Conservation (phyloP, 139 green algal species). For the Ulvella scutata region DNA sequence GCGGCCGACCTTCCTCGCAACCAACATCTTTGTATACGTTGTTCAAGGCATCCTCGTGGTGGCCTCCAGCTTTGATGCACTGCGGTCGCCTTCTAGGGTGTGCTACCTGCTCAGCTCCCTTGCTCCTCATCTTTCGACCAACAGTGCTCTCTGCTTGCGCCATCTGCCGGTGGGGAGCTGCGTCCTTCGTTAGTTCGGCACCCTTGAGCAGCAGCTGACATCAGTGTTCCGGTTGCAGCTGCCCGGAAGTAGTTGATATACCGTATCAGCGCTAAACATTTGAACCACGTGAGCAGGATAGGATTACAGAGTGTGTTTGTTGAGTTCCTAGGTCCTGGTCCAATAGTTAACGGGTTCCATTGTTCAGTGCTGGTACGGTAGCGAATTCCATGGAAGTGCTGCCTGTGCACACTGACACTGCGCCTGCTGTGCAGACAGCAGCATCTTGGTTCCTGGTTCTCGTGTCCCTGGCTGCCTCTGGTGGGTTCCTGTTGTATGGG, state of each 20-base stretch:
- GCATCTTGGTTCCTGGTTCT: slow-evolving; percentile 41
- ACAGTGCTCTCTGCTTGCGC: neutral
- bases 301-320: no score
- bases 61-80: neutral
- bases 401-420: no score
- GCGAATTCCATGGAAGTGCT: no score
- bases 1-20: slow-evolving; percentile 63
- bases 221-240: no score
- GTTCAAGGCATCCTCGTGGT: slow-evolving; percentile 32
- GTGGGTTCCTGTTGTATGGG: slow-evolving; percentile 88
- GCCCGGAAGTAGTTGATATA: no score
- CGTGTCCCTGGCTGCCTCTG: slow-evolving; percentile 58
- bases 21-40: slow-evolving; percentile 76
- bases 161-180: slow-evolving; percentile 20
- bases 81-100: neutral
- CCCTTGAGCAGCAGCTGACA: no score
- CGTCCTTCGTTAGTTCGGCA: neutral
- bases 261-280: no score
- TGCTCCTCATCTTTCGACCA: neutral
- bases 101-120: neutral
- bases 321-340: no score
- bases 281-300: no score
- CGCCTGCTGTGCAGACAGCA: neutral
- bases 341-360: no score
- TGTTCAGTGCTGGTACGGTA: no score